phyloP scores from a whole-genome alignment of 306 rosid species.

The Begonia loranthoides region DNA sequence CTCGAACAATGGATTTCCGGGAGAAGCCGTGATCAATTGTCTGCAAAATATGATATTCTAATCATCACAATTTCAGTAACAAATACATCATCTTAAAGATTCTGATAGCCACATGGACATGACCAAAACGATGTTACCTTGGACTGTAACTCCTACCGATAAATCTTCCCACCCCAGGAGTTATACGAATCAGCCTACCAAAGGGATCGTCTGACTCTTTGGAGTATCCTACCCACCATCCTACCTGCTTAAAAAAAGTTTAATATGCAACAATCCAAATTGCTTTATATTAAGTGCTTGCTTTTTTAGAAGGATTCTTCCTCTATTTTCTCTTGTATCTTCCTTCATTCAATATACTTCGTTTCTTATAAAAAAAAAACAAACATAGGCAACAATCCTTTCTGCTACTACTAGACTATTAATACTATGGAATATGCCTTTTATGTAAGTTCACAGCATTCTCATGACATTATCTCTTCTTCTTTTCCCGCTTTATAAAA shows the following conservation, averaged over 20 bases:
- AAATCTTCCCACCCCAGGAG: slow-evolving; percentile 85
- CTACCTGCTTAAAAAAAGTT: slow-evolving; percentile 49
- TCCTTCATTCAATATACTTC: too few species aligned
- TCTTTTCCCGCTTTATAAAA: background rate
- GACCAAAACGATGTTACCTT: slow-evolving; percentile 35
- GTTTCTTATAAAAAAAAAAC: too few species aligned
- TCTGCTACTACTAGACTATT: too few species aligned
- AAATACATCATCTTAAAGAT: too few species aligned
- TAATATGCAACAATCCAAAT: slow-evolving; percentile 9
- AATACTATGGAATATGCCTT: too few species aligned
- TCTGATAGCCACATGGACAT: too few species aligned
- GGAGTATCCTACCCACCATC: slow-evolving; percentile 99
- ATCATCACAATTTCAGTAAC: too few species aligned
- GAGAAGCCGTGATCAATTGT: slow-evolving; percentile 68
- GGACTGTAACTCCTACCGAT: slow-evolving; percentile 78
- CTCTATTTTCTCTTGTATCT: background rate
- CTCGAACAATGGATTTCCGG: slow-evolving; percentile 85
- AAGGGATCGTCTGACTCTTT: slow-evolving; percentile 79
- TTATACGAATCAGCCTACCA: slow-evolving; percentile 70
- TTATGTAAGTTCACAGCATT: too few species aligned
- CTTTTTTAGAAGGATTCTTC: background rate
- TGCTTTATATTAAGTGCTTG: background rate
- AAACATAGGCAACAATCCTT: too few species aligned
- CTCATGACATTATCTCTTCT: background rate
- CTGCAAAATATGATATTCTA: slow-evolving; percentile 32